These are phyloP conservation scores for Epichloe sp. DNA, from an alignment of 2,329 filamentous ascomycete species.

Conservation along the genomic window DNA sequence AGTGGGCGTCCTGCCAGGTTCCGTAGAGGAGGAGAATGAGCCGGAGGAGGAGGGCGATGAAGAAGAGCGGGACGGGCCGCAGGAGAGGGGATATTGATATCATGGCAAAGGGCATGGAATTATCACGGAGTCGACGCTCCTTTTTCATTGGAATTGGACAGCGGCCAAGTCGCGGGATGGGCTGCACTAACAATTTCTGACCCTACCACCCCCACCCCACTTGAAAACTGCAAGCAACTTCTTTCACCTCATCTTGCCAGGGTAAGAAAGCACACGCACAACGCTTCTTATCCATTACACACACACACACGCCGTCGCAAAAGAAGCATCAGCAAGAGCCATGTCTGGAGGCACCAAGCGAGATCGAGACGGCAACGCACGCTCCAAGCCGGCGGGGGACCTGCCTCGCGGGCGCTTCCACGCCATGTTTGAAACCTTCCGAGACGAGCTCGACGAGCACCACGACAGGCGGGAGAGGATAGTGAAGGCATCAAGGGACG, in stretches of 20 bases:
- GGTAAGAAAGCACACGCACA: neutral
- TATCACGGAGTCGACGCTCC: no score
- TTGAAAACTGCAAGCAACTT: neutral
- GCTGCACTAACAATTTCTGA: neutral
- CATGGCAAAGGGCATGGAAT: neutral
- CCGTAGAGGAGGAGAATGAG: constrained; percentile 70
- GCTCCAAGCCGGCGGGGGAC: constrained; percentile 24
- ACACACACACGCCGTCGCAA: neutral
- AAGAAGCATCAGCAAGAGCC: neutral
- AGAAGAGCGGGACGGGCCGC: constrained; percentile 36
- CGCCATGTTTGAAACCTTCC: constrained; percentile 74
- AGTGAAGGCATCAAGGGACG: constrained; percentile 82
- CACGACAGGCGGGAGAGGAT: constrained; percentile 84
- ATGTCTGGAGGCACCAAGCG: constrained; percentile 37
- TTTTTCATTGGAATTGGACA: no score
- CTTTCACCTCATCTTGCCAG: neutral
- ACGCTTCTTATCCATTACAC: neutral
- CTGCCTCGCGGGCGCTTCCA: constrained; percentile 35
- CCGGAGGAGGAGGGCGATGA: constrained; percentile 51
- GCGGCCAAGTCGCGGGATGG: neutral
- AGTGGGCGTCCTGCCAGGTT: constrained; percentile 81
- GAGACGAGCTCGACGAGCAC: constrained; percentile 82
- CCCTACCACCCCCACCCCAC: no score
- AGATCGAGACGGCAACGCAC: constrained; percentile 36
- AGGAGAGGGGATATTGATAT: constrained; percentile 14